Conservation (phyloP, 345 rosid species). For the Bruguiera sexangula region DNA sequence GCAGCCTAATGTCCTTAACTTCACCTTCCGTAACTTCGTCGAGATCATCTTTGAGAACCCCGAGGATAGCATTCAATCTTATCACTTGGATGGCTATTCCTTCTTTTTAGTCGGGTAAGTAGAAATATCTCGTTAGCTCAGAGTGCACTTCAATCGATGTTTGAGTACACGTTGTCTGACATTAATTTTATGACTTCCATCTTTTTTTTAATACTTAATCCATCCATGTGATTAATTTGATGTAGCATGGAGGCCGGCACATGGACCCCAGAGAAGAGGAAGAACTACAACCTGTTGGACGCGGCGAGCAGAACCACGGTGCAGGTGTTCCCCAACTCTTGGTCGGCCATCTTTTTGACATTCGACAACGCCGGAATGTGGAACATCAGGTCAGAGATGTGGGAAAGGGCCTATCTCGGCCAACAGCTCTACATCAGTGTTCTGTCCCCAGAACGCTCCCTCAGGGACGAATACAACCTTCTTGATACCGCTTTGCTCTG, state of each 20-base stretch:
- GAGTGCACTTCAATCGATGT: background rate
- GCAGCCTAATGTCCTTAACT: slow-evolving; percentile 44
- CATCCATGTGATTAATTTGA: background rate
- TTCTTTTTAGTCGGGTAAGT: slow-evolving; percentile 84
- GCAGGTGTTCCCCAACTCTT: slow-evolving; percentile 79
- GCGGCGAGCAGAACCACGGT: slow-evolving; percentile 84
- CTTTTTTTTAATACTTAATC: background rate
- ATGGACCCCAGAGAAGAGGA: slow-evolving; percentile 78
- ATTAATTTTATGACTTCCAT: background rate
- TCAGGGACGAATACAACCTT: slow-evolving; percentile 78
- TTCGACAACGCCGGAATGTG: slow-evolving; percentile 96
- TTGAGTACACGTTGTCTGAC: no score
- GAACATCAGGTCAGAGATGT: slow-evolving; percentile 71
- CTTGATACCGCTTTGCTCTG: slow-evolving; percentile 58
- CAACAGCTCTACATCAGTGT: slow-evolving; percentile 71
- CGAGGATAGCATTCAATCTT: slow-evolving; percentile 65
- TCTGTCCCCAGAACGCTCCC: slow-evolving; percentile 58
- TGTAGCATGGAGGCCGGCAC: slow-evolving; percentile 65
- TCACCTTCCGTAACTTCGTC: slow-evolving; percentile 63
- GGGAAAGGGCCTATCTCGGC: slow-evolving; percentile 68
- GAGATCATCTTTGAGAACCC: slow-evolving; percentile 79
- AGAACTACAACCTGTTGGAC: slow-evolving; percentile 70
- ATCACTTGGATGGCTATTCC: slow-evolving; percentile 63
- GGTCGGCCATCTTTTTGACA: slow-evolving; percentile 80
- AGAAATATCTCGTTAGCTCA: background rate